Evolutionary conservation across 805 yeast species (phyloP).

Genomic region (Candida tammaniensis): DNA sequence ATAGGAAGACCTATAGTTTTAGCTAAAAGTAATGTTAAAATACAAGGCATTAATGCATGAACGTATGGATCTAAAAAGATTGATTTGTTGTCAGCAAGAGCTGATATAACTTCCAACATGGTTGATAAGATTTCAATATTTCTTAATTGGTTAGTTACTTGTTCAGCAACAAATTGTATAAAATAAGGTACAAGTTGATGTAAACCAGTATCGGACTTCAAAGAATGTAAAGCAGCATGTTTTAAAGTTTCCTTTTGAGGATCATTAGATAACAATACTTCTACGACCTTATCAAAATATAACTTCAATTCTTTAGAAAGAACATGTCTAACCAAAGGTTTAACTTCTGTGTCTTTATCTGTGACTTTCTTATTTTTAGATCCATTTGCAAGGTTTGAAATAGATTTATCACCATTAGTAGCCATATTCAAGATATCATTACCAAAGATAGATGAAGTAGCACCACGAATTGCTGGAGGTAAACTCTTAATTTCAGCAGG

Average conservation of each 20-base stretch:
- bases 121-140: slow-evolving; percentile 69
- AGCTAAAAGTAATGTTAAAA: slow-evolving; percentile 83
- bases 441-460: slow-evolving; percentile 52
- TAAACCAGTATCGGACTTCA: slow-evolving; percentile 89
- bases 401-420: slow-evolving; percentile 5
- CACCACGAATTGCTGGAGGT: slow-evolving; percentile 80
- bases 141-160: slow-evolving; percentile 81
- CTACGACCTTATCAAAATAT: slow-evolving; percentile 86
- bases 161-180: slow-evolving; percentile 94
- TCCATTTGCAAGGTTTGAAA: slow-evolving; percentile 10
- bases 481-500: slow-evolving; percentile 72
- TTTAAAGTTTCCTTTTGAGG: slow-evolving; percentile 56
- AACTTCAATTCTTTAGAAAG: slow-evolving; percentile 90
- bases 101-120: slow-evolving; percentile 85
- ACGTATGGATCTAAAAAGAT: slow-evolving; percentile 92
- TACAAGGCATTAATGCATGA: slow-evolving; percentile 96
- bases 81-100: slow-evolving; percentile 77
- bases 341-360: slow-evolving; percentile 55
- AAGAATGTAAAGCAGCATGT: slow-evolving; percentile 78
- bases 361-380: slow-evolving; percentile 14
- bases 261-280: slow-evolving; percentile 63
- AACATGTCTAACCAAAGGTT: slow-evolving; percentile 93
- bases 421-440: slow-evolving; percentile 37
- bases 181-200: slow-evolving; percentile 97
- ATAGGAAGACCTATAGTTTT: slow-evolving; percentile 69